A percentile compares a stretch with the other conserved stretches of the same genome.
Conservation (phyloP, 2,329 filamentous ascomycete genomes). For the Trichoderma cornu-damae region DNA sequence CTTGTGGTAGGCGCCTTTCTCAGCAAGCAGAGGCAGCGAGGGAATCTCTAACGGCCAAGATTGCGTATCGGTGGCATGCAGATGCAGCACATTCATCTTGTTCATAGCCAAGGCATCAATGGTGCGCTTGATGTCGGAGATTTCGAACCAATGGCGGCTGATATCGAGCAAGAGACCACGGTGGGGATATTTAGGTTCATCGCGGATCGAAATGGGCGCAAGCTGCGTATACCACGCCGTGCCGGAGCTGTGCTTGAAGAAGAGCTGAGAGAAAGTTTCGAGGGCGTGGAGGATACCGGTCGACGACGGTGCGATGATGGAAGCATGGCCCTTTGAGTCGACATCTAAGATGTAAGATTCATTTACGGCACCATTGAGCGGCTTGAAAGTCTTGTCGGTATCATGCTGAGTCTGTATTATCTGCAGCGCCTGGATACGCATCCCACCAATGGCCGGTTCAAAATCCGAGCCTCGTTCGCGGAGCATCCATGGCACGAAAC, state of each 20-base stretch:
- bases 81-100: conserved; percentile 77
- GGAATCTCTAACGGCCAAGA: conserved; percentile 82
- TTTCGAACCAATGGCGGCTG: conserved; percentile 64
- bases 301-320: conserved; percentile 60
- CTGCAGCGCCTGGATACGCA: conserved; percentile 53
- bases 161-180: conserved; percentile 78
- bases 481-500: conserved; percentile 75
- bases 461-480: conserved; percentile 58
- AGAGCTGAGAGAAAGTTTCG: conserved; percentile 73
- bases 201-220: conserved; percentile 67
- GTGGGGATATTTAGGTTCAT: conserved; percentile 68
- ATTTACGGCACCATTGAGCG: conserved; percentile 59
- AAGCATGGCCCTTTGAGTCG: conserved; percentile 51
- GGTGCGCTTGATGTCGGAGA: conserved; percentile 63
- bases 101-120: conserved; percentile 73
- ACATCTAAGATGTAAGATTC: conserved; percentile 70
- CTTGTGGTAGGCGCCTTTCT: conserved; percentile 66
- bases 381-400: conserved; percentile 55
- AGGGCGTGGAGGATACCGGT: conserved; percentile 68
- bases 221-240: conserved; percentile 59
- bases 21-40: conserved; percentile 61
- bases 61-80: conserved; percentile 78
- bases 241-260: conserved; percentile 63
- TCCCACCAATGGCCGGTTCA: conserved; percentile 50
- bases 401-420: conserved; percentile 54